phyloP scores from a whole-genome alignment of 768 basidiomycete genomes.

The Pleurotus djamor region DNA sequence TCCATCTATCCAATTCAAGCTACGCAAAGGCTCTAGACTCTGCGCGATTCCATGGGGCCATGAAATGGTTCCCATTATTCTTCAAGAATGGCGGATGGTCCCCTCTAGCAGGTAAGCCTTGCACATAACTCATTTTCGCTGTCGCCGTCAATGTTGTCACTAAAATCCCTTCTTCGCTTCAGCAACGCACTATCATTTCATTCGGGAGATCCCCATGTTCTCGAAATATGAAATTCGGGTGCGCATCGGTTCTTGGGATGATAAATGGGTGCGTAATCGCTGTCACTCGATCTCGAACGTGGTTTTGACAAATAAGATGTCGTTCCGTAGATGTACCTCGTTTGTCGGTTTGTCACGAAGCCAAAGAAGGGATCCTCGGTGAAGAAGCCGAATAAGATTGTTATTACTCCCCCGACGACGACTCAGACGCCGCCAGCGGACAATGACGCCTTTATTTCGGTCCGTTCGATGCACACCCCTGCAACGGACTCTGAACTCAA shows the following conservation, averaged over 20 bases:
- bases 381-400: slow-evolving; percentile 19
- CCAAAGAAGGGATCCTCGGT: slow-evolving; percentile 27
- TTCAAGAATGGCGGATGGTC: slow-evolving; percentile 61
- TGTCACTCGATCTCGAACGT: neutral
- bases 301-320: neutral
- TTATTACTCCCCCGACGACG: neutral
- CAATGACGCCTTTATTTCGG: slow-evolving; percentile 7
- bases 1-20: slow-evolving; percentile 79
- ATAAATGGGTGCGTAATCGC: slow-evolving; percentile 66
- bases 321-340: slow-evolving; percentile 50
- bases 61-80: slow-evolving; percentile 54
- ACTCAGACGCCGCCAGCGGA: slow-evolving; percentile 3
- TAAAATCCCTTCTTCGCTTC: neutral
- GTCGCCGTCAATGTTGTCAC: slow-evolving; percentile 16
- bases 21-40: slow-evolving; percentile 68
- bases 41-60: slow-evolving; percentile 44
- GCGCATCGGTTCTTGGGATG: slow-evolving; percentile 62
- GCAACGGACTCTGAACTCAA: neutral
- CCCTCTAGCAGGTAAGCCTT: slow-evolving; percentile 48
- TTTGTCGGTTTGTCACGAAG: slow-evolving; percentile 61
- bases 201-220: slow-evolving; percentile 69
- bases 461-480: neutral
- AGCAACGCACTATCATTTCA: slow-evolving; percentile 70
- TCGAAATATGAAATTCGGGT: slow-evolving; percentile 59
- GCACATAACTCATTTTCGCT: slow-evolving; percentile 21